phyloP scores from a whole-genome alignment of 176 grass and related monocot genomes.

The Lolium perenne region DNA sequence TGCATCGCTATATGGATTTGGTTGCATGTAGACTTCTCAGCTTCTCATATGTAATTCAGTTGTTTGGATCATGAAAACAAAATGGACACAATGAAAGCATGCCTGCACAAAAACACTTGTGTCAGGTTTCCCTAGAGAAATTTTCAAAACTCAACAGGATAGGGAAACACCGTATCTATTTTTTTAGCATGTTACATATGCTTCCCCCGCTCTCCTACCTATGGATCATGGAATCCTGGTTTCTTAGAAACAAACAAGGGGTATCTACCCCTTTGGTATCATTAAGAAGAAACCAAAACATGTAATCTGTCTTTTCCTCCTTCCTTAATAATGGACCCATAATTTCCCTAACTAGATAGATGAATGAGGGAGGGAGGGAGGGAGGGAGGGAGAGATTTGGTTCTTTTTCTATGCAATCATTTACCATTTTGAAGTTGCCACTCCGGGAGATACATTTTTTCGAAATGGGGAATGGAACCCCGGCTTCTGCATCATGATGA shows the following conservation, averaged over 20 bases:
- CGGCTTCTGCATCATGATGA: too few species aligned
- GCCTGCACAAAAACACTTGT: not conserved
- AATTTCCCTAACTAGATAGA: not conserved
- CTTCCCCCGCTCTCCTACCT: slow-evolving; percentile 3
- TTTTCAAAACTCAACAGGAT: not conserved
- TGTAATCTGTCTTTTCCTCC: not conserved
- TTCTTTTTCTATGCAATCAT: slow-evolving; percentile 21
- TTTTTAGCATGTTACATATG: not conserved
- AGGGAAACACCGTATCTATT: not conserved
- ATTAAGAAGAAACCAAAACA: not conserved
- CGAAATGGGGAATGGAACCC: too few species aligned
- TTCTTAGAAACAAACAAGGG: not conserved
- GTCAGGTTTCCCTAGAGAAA: not conserved
- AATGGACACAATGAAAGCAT: not conserved
- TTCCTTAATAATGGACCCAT: slow-evolving; percentile 19
- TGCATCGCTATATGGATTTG: slow-evolving; percentile 23
- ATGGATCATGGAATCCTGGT: not conserved
- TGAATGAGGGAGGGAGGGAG: too few species aligned
- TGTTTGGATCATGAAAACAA: slow-evolving; percentile 3
- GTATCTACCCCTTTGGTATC: not conserved
- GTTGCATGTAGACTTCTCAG: slow-evolving; percentile 23
- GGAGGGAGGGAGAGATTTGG: not conserved
- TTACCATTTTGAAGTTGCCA: slow-evolving; percentile 12
- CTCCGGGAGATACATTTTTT: too few species aligned
- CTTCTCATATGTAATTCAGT: slow-evolving; percentile 7